phyloP scores from a whole-genome alignment of 2,329 filamentous ascomycete genomes.

The Passalora sequoiae region DNA sequence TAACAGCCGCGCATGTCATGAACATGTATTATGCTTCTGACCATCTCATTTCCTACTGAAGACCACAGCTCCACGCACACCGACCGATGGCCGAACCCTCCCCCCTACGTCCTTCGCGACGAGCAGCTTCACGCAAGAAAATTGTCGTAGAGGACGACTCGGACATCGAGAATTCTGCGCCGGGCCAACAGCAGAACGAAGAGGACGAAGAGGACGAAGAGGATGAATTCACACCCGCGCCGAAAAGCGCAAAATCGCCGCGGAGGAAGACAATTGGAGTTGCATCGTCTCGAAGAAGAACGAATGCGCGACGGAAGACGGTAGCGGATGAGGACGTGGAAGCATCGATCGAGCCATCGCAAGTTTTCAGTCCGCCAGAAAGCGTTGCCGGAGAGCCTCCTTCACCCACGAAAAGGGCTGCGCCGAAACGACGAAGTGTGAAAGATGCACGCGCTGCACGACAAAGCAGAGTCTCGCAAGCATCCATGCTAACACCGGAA shows the following conservation, averaged over 20 bases:
- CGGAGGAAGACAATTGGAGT: constrained; percentile 47
- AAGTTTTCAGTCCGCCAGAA: constrained; percentile 55
- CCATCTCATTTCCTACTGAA: constrained; percentile 2
- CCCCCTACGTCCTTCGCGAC: constrained; percentile 54
- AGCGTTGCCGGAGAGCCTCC: constrained; percentile 46
- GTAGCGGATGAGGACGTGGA: constrained; percentile 51
- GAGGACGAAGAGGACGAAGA: constrained; percentile 60
- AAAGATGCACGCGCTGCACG: constrained; percentile 49
- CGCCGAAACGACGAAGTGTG: constrained; percentile 59
- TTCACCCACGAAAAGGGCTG: constrained; percentile 54
- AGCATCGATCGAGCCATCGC: constrained; percentile 54
- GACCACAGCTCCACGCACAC: constrained; percentile 5
- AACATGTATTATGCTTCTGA: too few species aligned
- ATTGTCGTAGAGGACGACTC: constrained; percentile 70
- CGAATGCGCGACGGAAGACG: constrained; percentile 40
- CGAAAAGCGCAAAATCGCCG: constrained; percentile 54
- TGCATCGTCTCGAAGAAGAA: constrained; percentile 43
- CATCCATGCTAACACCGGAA: constrained; percentile 47
- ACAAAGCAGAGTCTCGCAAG: constrained; percentile 35
- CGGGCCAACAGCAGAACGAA: constrained; percentile 38
- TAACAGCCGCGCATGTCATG: too few species aligned
- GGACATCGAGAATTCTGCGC: constrained; percentile 55
- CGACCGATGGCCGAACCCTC: constrained; percentile 25
- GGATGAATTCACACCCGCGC: constrained; percentile 75
- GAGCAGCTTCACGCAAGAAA: constrained; percentile 61